Evolutionary conservation across 2,329 filamentous ascomycete genomes (phyloP), one percentile per base, ranked within the genome.

Genomic region (Venturia effusa): DNA sequence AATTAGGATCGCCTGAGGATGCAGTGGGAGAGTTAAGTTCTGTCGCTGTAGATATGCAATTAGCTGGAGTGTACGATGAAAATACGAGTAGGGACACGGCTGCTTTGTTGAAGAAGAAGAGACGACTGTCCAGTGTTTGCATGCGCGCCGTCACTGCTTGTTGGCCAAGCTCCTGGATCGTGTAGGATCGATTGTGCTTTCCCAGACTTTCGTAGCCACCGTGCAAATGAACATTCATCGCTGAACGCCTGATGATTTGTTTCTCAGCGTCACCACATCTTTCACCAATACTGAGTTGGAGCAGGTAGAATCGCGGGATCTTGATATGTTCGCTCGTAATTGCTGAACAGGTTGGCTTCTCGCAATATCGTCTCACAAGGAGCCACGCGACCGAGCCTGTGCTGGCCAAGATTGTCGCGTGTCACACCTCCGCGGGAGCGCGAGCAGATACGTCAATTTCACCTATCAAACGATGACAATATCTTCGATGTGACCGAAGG

Each of bases 1-100:
- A 60, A 41, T 64, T 64, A 5, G 62, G 45, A 57, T 64, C 43
- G 24, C 62, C 62, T n/a, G 62, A 61, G 32, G 48, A 64, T 57
- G 51, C 37, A 34, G 62, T 37, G 15, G 62, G 62, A 27, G 62
- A 64, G n/a, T 32, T 43, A 27, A 64, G n/a, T 39, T 64, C 62
- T 40, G 39, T 41, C 48, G 39, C 61, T 63, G 17, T 32, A 57
- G 43, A 19, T 57, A 57, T 57, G 27, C 27, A 32, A 57, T 57
- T 57, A 57, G 51, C 51, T 32, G 24, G 34, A 17, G 30, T 37
- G 30, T 19, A n/a, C 51, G 5, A 5, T 1, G 27, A n/a, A 19
- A 24, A 63, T 27, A 59, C 27, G 22, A 51, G 10, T 51, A 51
- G 45, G 10, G 27, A 15, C 22, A 51, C 10, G 45, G 22, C 7